A percentile compares a stretch with the other conserved stretches of the same genome.
These are phyloP conservation scores for Cercospora brassicicola DNA, from an alignment of 2,329 filamentous ascomycete genomes.

Conservation along the genomic window DNA sequence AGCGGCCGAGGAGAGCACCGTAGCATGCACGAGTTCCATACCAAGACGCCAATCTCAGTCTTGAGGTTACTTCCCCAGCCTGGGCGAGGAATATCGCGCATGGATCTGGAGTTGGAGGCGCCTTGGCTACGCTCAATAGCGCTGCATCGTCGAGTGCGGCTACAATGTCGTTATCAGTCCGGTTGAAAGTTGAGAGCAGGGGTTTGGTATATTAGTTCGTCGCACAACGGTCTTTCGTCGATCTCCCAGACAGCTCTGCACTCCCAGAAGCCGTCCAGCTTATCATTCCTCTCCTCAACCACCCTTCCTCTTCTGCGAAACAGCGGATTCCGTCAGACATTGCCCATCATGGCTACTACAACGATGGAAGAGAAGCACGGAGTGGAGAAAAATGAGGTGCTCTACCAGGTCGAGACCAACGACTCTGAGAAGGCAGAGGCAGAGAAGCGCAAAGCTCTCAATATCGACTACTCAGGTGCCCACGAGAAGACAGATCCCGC, in stretches of 20 bases:
- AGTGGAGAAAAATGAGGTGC: slow-evolving; percentile 34
- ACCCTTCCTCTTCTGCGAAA: background rate
- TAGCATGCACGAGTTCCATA: slow-evolving; percentile 11
- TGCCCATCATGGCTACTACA: slow-evolving; percentile 21
- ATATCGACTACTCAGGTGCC: slow-evolving; percentile 37
- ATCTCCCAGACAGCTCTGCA: slow-evolving; percentile 2
- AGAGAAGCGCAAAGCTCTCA: slow-evolving; percentile 34
- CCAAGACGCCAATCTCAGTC: slow-evolving; percentile 12
- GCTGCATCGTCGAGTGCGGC: slow-evolving; percentile 11
- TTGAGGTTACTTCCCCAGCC: slow-evolving; percentile 12
- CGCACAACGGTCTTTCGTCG: slow-evolving; percentile 11
- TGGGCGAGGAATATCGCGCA: slow-evolving; percentile 17
- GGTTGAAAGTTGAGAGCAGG: slow-evolving; percentile 20
- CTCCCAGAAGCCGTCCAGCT: slow-evolving; percentile 6
- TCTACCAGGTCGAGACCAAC: slow-evolving; percentile 18
- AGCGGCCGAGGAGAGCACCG: background rate
- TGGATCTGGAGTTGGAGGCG: slow-evolving; percentile 12
- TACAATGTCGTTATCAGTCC: slow-evolving; percentile 1
- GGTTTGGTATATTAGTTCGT: slow-evolving; percentile 15
- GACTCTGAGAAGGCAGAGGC: slow-evolving; percentile 34
- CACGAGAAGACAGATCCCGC: slow-evolving; percentile 36
- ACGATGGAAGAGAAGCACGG: slow-evolving; percentile 23
- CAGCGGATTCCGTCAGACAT: background rate
- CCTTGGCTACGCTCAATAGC: slow-evolving; percentile 14
- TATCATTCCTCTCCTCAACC: slow-evolving; percentile 4